Base-by-base conservation (phyloP, 1,284 basidiomycete genomes). In the Naganishia sp. region DNA sequence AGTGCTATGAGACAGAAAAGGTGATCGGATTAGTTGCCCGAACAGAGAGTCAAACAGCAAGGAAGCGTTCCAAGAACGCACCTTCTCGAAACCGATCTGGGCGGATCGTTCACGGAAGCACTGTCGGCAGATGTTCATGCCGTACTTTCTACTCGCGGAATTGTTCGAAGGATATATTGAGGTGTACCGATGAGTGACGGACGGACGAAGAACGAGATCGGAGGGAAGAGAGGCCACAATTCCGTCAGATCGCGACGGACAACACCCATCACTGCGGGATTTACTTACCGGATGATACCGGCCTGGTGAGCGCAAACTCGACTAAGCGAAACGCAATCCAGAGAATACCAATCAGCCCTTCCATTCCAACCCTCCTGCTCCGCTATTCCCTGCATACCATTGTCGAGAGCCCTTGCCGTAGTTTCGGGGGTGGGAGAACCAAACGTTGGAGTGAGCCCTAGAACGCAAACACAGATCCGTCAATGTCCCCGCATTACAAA, bases 41-140 rank as follows among this genome's bases (percentile, higher is more conserved):
- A 39, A 39, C 35, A 18, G 25, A 6, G 17, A 2, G 41, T 3
- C 43, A 53, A 17, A 31, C 13, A 32, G 15, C 6, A 15, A 1
- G 49, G n/a, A 54, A 28, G 7, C 15, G 52, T n/a, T 21, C 31
- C 7, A n/a, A 15, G 41, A 25, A 74, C 85, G 73, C 74, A 93
- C 92, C 90, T 96, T 96, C 80, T 85, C 83, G 85, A 96, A 96
- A 71, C 93, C 94, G 77, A 96, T 95, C 72, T 89, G 89, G 75
- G 87, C 85, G 70, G 91, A 86, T 84, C 94, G 94, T 85, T 96
- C 94, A 76, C 94, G 90, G 90, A 96, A 96, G 84, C 93, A 96
- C 83, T 96, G 93, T 82, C 93, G 90, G 85, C 93, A 96, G 75
- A 95, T 89, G 84, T 95, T 91, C 76, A 96, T 87, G 68, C 92